phyloP scores from a whole-genome alignment of 441 rosid genomes.

The Arabidopsis lyrata region DNA sequence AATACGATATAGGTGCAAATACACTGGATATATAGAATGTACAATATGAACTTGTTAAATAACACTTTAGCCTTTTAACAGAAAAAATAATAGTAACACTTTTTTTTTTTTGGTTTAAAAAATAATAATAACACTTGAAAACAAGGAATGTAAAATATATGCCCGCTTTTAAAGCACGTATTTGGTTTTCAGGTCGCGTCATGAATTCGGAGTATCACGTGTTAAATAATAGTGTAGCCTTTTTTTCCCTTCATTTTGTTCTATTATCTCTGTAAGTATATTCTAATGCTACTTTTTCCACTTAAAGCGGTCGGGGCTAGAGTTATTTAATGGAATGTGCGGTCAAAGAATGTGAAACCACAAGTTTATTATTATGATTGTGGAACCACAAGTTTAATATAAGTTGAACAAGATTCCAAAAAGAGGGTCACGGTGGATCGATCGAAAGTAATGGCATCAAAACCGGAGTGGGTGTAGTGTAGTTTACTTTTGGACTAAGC shows the following conservation, averaged over 20 bases:
- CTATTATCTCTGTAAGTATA: not conserved
- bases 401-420: constrained; percentile 15
- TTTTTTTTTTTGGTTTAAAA: too few relatives aligned
- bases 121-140: too few relatives aligned
- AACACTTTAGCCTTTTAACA: not conserved
- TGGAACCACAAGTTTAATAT: not conserved
- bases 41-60: not conserved
- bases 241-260: not conserved
- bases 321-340: constrained; percentile 7
- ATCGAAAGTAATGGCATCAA: constrained; percentile 20
- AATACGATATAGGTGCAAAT: not conserved
- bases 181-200: constrained; percentile 12
- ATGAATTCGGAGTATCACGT: constrained; percentile 39
- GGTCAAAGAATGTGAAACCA: constrained; percentile 34
- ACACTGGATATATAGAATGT: not conserved
- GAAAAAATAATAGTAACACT: too few relatives aligned
- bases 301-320: constrained; percentile 12
- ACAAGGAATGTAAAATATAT: not conserved
- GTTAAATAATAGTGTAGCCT: constrained; percentile 3
- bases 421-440: constrained; percentile 15
- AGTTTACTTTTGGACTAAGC: constrained; percentile 31
- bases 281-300: constrained; percentile 4
- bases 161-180: constrained; percentile 30
- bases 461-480: constrained; percentile 14
- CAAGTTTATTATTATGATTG: constrained; percentile 28